A percentile compares a stretch with the other conserved stretches of the same genome.
phyloP scores from a whole-genome alignment of 768 basidiomycete species.

The Termitomyces sp. region DNA sequence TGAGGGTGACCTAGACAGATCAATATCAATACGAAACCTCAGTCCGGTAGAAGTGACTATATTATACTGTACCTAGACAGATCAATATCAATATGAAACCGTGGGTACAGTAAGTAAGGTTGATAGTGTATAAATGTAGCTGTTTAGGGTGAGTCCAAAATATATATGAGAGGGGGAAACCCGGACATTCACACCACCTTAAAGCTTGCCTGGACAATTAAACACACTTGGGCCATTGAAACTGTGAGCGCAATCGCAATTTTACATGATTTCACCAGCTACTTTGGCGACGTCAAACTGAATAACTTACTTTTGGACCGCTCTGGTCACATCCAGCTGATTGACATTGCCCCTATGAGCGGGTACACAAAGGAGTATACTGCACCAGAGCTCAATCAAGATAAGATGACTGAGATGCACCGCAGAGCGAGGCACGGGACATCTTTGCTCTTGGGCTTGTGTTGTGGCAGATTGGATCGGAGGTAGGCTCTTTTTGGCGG shows the following conservation, averaged over 20 bases:
- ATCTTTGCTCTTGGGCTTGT: background rate
- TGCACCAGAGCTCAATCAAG: background rate
- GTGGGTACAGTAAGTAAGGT: too few relatives aligned
- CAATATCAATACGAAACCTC: too few relatives aligned
- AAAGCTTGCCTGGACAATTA: background rate
- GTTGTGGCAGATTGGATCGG: background rate
- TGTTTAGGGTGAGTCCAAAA: too few relatives aligned
- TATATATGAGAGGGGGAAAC: too few relatives aligned
- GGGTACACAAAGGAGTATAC: background rate
- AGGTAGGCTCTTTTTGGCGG: background rate
- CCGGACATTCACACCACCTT: too few relatives aligned
- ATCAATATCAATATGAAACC: too few relatives aligned
- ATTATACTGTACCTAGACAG: too few relatives aligned
- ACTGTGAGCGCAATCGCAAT: background rate
- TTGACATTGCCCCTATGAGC: background rate
- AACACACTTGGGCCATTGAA: background rate
- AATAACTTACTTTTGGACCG: background rate
- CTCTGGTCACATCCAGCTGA: background rate
- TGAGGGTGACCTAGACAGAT: too few relatives aligned
- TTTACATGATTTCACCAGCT: background rate
- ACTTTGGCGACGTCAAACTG: background rate
- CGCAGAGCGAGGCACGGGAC: background rate
- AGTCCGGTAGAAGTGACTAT: too few relatives aligned
- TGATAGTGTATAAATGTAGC: too few relatives aligned
- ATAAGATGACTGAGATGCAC: too few relatives aligned